Evolutionary conservation across 495 filamentous ascomycete species (phyloP).

Genomic region (Penicillium flavigenum): DNA sequence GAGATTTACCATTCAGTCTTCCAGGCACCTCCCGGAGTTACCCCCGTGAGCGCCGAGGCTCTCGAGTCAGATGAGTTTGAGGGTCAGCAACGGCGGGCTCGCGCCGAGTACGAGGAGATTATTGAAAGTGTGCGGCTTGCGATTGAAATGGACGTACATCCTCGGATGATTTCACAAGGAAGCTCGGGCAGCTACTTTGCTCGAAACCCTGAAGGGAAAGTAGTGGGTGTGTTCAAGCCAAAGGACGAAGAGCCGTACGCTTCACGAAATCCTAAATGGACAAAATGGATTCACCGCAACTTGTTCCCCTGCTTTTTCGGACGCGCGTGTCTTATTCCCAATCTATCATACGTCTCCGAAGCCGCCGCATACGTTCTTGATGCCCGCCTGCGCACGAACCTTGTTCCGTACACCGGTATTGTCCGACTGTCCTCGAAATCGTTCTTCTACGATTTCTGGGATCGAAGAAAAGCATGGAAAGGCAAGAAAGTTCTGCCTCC

Average conservation of each 20-base stretch:
- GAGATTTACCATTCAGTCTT: constrained; percentile 99
- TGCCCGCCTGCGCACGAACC: constrained; percentile 79
- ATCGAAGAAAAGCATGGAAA: constrained; percentile 81
- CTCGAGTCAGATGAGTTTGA: constrained; percentile 61
- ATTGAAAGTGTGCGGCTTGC: constrained; percentile 88
- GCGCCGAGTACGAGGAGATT: constrained; percentile 78
- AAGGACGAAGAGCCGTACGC: constrained; percentile 99
- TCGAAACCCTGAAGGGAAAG: constrained; percentile 82
- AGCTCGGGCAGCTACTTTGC: constrained; percentile 99
- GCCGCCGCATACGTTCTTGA: constrained; percentile 95
- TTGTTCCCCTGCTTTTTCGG: constrained; percentile 98
- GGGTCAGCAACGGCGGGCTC: constrained; percentile 60
- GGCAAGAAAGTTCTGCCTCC: constrained; percentile 84
- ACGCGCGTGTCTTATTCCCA: constrained; percentile 92
- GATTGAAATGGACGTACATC: constrained; percentile 90
- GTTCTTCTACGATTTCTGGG: constrained; percentile 98
- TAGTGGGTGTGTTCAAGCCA: constrained; percentile 97
- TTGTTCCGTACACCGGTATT: constrained; percentile 96
- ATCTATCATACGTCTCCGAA: constrained; percentile 98
- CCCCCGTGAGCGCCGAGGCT: constrained; percentile 72
- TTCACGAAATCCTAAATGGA: constrained; percentile 90
- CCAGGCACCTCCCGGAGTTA: constrained; percentile 80
- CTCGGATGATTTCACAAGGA: constrained; percentile 92
- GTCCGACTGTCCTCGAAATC: constrained; percentile 93
- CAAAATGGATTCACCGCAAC: constrained; percentile 92